Conservation (phyloP, 176 grass and related monocot species). For the Juncus inflexus region DNA sequence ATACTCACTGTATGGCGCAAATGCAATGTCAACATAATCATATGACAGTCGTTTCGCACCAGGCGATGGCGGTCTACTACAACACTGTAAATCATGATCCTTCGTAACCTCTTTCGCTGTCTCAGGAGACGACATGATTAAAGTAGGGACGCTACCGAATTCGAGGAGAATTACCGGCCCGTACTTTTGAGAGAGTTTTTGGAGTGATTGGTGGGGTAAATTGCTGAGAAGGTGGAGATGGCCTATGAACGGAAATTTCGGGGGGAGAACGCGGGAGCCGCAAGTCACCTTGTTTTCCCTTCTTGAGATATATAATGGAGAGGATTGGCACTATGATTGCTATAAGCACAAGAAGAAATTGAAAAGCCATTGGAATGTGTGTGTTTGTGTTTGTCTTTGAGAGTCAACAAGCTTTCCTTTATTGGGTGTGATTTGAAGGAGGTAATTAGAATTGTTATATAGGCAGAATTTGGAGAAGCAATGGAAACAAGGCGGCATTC, state of each 20-base stretch:
- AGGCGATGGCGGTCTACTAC: not conserved
- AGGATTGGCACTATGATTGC: not conserved
- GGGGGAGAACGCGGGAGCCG: not conserved
- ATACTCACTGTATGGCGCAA: constrained; percentile 43
- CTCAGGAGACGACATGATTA: not conserved
- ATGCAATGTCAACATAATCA: constrained; percentile 39
- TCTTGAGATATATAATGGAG: not conserved
- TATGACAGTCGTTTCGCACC: constrained; percentile 41
- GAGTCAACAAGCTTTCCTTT: not conserved
- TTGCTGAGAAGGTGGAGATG: constrained; percentile 1
- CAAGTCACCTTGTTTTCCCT: not conserved
- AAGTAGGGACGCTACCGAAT: constrained; percentile 32
- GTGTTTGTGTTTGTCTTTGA: not conserved
- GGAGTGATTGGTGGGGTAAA: not conserved
- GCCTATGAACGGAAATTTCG: not conserved
- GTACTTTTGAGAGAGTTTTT: constrained; percentile 27
- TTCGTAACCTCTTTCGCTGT: not conserved
- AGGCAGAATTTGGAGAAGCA: too few relatives aligned
- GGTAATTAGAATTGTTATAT: too few relatives aligned
- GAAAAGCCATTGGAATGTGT: not conserved
- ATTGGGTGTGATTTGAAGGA: too few relatives aligned
- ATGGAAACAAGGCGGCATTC: too few relatives aligned
- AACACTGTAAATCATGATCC: not conserved
- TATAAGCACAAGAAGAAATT: not conserved
- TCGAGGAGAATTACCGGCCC: constrained; percentile 34